Conservation (phyloP, 768 basidiomycete genomes). For the Pleurotus cornucopiae region DNA sequence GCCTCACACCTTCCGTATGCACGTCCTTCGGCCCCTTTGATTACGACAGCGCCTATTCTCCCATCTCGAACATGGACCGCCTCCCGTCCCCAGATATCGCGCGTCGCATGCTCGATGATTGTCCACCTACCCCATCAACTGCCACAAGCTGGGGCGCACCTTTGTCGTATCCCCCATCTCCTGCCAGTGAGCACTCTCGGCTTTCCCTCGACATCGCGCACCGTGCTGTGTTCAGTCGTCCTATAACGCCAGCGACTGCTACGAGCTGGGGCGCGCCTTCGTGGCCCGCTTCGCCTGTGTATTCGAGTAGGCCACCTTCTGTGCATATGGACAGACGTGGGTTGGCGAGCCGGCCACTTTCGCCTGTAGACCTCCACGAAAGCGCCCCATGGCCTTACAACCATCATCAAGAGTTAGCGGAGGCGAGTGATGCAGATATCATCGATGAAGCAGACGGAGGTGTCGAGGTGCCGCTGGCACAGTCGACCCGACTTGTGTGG, state of each 20-base stretch:
- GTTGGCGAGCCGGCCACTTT: constrained; percentile 32
- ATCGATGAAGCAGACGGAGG: not conserved
- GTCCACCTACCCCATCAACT: constrained; percentile 46
- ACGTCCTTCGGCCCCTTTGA: constrained; percentile 58
- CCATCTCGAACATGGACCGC: constrained; percentile 27
- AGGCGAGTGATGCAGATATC: not conserved
- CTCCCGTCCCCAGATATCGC: constrained; percentile 59
- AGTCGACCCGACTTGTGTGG: not conserved
- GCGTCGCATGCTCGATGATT: constrained; percentile 49
- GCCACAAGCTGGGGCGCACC: constrained; percentile 45
- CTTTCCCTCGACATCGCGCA: constrained; percentile 44
- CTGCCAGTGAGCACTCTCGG: constrained; percentile 20
- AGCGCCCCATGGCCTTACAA: constrained; percentile 31
- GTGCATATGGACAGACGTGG: constrained; percentile 35
- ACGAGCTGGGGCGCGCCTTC: constrained; percentile 31
- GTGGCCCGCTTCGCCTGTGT: constrained; percentile 21
- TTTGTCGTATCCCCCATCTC: constrained; percentile 27
- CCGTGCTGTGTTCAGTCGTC: constrained; percentile 38
- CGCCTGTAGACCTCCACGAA: constrained; percentile 34
- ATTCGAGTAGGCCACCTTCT: constrained; percentile 22
- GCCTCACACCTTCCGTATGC: constrained; percentile 45
- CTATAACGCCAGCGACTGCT: constrained; percentile 37
- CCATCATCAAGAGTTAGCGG: not conserved
- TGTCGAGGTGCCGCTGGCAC: not conserved
- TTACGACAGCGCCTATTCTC: constrained; percentile 33